Conservation (phyloP, 257 asterid genomes). For the Ilex aquifolium region DNA sequence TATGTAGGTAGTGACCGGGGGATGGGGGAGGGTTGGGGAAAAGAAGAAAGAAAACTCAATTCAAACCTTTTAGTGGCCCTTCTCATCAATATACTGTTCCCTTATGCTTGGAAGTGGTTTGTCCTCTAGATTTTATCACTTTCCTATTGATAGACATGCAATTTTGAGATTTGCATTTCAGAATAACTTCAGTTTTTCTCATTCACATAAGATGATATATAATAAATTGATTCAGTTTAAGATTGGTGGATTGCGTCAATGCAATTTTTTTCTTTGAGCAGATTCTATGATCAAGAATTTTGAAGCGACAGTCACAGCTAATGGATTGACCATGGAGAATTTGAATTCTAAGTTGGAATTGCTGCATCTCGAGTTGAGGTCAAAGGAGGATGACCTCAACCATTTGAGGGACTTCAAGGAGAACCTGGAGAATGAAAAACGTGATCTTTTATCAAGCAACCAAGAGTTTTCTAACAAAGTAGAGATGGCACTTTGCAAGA, state of each 20-base stretch:
- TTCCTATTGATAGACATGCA: neutral
- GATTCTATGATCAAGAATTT: slow-evolving; percentile 49
- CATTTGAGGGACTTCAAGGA: slow-evolving; percentile 45
- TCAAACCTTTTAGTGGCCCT: neutral
- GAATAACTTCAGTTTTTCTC: neutral
- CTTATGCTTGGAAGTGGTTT: neutral
- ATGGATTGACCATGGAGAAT: slow-evolving; percentile 40
- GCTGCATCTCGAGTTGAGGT: slow-evolving; percentile 53
- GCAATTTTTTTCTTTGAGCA: slow-evolving; percentile 24
- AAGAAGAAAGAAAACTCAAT: neutral
- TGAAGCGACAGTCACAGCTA: slow-evolving; percentile 56
- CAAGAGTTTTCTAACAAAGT: slow-evolving; percentile 41
- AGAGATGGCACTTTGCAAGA: slow-evolving; percentile 55
- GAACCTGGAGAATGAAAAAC: slow-evolving; percentile 52
- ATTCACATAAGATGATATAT: slow-evolving; percentile 2
- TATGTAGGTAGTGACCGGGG: neutral
- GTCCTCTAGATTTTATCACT: neutral
- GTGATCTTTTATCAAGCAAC: slow-evolving; percentile 48
- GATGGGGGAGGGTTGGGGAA: neutral
- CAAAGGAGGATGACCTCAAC: slow-evolving; percentile 53
- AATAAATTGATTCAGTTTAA: slow-evolving; percentile 13
- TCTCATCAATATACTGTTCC: neutral
- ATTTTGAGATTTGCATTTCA: neutral
- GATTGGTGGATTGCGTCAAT: slow-evolving; percentile 4
- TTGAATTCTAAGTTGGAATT: slow-evolving; percentile 60